A percentile compares a stretch with the other conserved stretches of the same genome.
Evolutionary conservation across 2,329 filamentous ascomycete species (phyloP).

Genomic region (Xylariaceae sp.): DNA sequence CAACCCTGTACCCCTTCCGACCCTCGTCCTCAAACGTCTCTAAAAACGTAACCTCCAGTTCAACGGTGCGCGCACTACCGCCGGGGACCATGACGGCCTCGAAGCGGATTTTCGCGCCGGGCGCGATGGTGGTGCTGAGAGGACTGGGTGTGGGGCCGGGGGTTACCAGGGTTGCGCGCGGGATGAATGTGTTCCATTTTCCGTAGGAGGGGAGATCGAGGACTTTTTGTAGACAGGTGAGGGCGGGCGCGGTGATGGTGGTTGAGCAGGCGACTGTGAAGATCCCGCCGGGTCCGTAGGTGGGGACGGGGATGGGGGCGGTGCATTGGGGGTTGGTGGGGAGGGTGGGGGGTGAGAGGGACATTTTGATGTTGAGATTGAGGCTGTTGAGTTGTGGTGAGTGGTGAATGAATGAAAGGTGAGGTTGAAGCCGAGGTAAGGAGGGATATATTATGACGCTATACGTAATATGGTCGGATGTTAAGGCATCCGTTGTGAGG

Average conservation of each 20-base stretch:
- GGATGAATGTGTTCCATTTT: constrained; percentile 17
- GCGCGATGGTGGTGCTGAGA: not conserved
- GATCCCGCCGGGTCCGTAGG: constrained; percentile 12
- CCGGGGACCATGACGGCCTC: constrained; percentile 15
- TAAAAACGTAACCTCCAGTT: constrained; percentile 13
- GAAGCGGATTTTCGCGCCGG: constrained; percentile 13
- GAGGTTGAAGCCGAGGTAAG: not conserved
- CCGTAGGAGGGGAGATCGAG: constrained; percentile 12
- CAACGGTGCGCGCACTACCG: constrained; percentile 5
- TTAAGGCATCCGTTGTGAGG: too few species aligned
- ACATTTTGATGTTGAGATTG: constrained; percentile 9
- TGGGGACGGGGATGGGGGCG: constrained; percentile 16
- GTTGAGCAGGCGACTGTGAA: constrained; percentile 15
- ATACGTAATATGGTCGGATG: too few species aligned
- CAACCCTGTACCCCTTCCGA: constrained; percentile 9
- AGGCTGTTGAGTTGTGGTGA: not conserved
- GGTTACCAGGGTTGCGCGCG: not conserved
- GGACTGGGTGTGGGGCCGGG: not conserved
- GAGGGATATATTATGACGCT: too few species aligned
- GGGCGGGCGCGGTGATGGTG: constrained; percentile 8
- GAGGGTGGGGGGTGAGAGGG: constrained; percentile 11
- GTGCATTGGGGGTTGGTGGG: constrained; percentile 6
- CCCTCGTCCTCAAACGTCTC: constrained; percentile 6
- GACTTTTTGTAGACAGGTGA: constrained; percentile 10
- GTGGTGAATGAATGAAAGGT: not conserved